Conservation (phyloP, 2,329 filamentous ascomycete species). For the Exutisphaerella laricina region DNA sequence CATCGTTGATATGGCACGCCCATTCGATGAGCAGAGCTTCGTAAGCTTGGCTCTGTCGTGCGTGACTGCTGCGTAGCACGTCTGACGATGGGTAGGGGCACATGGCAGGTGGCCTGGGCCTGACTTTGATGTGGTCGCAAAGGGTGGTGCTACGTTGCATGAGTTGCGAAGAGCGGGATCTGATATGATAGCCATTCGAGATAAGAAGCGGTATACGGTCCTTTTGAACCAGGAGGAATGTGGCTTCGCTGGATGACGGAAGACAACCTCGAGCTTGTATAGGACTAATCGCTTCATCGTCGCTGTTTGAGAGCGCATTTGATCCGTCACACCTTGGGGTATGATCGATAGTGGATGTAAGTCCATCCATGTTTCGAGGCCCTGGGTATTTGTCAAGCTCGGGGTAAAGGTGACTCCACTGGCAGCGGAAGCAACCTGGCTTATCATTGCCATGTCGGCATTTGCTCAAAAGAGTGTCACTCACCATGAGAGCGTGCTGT, state of each 20-base stretch:
- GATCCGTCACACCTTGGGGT: too few relatives aligned
- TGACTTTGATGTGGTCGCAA: background rate
- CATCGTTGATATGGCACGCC: background rate
- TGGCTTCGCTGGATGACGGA: too few relatives aligned
- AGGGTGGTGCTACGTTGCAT: background rate
- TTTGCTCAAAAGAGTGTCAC: background rate
- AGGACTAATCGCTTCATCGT: background rate
- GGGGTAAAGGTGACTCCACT: background rate
- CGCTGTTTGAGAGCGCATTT: background rate
- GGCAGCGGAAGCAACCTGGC: background rate
- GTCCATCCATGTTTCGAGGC: background rate
- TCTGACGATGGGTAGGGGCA: background rate
- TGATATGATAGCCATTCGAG: background rate
- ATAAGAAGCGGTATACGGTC: background rate
- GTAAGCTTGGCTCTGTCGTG: background rate
- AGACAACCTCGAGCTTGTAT: too few relatives aligned
- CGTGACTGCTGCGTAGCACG: background rate
- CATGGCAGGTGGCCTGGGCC: background rate
- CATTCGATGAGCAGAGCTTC: background rate
- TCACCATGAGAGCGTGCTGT: too few relatives aligned
- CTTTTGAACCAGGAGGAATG: background rate
- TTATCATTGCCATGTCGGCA: background rate
- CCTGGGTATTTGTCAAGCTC: background rate
- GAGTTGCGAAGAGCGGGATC: background rate
- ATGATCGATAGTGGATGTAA: background rate